Conservation (phyloP, 2,329 filamentous ascomycete species). For the Penicillium glabrum region DNA sequence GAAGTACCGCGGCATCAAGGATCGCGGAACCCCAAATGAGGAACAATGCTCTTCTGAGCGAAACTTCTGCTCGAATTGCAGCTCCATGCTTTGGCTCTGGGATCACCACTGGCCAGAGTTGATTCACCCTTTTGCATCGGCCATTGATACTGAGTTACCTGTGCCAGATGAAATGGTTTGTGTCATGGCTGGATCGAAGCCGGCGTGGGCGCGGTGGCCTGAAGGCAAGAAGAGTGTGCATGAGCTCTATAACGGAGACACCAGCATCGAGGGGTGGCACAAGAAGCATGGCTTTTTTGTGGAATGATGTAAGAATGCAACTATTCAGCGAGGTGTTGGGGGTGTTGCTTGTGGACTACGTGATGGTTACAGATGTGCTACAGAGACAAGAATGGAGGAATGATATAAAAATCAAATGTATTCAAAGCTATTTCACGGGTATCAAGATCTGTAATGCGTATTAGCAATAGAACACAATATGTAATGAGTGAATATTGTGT, state of each 20-base stretch:
- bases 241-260: constrained; percentile 38
- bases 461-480: constrained; percentile 26
- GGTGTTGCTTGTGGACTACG: not conserved
- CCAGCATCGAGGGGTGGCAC: constrained; percentile 47
- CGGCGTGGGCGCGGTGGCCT: constrained; percentile 48
- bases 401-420: constrained; percentile 2
- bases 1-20: constrained; percentile 47
- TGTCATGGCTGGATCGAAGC: constrained; percentile 45
- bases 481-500: constrained; percentile 11
- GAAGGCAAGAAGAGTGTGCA: constrained; percentile 48
- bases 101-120: constrained; percentile 49
- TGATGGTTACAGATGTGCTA: not conserved
- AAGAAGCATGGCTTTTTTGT: constrained; percentile 42
- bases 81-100: constrained; percentile 50
- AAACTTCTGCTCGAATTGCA: constrained; percentile 50
- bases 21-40: constrained; percentile 42
- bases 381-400: not conserved
- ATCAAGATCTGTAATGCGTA: constrained; percentile 13
- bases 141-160: constrained; percentile 49
- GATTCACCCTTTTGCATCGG: constrained; percentile 52
- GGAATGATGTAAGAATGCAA: constrained; percentile 20
- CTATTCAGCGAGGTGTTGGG: not conserved
- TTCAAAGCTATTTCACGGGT: constrained; percentile 5
- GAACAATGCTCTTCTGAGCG: constrained; percentile 44
- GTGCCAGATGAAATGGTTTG: constrained; percentile 50